phyloP scores from a whole-genome alignment of 2,329 filamentous ascomycete species.

The Hypoxylon sp. region DNA sequence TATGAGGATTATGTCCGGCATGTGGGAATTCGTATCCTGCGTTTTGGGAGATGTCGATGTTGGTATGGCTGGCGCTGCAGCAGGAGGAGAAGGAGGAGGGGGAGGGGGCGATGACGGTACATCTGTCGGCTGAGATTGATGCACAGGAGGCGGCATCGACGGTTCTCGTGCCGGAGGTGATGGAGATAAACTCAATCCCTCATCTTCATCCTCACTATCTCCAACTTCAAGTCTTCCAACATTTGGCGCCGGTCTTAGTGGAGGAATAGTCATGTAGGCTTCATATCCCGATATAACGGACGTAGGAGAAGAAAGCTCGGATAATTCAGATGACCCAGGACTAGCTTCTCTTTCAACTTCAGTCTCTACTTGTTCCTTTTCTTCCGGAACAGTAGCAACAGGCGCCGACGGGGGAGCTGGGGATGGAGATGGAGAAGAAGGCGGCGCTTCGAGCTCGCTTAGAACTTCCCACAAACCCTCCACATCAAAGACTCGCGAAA shows the following conservation, averaged over 20 bases:
- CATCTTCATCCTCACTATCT: slow-evolving; percentile 54
- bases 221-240: slow-evolving; percentile 41
- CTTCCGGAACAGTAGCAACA: neutral
- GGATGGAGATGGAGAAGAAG: no score
- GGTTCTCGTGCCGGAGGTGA: neutral
- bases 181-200: slow-evolving; percentile 34
- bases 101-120: slow-evolving; percentile 1
- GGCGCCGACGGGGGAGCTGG: no score
- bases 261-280: neutral
- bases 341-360: no score
- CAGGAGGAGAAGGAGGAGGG: slow-evolving; percentile 4
- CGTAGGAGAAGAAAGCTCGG: no score
- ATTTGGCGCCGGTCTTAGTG: slow-evolving; percentile 13
- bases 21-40: slow-evolving; percentile 10
- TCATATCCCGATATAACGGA: no score
- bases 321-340: no score
- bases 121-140: slow-evolving; percentile 2
- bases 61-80: slow-evolving; percentile 1
- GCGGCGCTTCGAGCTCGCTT: slow-evolving; percentile 54
- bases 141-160: neutral
- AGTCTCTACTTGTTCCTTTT: no score
- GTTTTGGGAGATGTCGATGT: neutral
- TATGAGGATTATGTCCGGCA: slow-evolving; percentile 60
- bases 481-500: slow-evolving; percentile 67
- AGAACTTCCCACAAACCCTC: slow-evolving; percentile 67